Evolutionary conservation across 345 rosid species (phyloP).

Genomic region (Excoecaria agallocha): DNA sequence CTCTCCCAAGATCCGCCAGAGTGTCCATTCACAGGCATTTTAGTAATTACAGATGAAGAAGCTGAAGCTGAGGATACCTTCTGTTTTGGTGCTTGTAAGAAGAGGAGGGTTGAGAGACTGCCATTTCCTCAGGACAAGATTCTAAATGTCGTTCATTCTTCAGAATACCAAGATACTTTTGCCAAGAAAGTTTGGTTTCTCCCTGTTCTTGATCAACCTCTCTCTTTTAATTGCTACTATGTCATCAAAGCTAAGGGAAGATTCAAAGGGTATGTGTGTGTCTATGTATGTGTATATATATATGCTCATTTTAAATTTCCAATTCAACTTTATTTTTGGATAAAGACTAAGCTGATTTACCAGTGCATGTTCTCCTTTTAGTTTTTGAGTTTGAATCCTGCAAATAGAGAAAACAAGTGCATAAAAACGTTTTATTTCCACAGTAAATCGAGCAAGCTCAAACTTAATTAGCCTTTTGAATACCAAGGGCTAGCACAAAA

Average conservation of each 20-base stretch:
- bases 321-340: too few relatives aligned
- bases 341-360: too few relatives aligned
- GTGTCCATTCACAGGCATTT: constrained; percentile 58
- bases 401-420: too few relatives aligned
- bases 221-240: not conserved
- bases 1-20: constrained; percentile 54
- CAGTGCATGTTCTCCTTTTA: too few relatives aligned
- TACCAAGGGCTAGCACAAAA: not conserved
- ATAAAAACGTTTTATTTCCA: too few relatives aligned
- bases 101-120: constrained; percentile 40
- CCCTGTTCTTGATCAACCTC: too few relatives aligned
- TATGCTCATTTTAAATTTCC: too few relatives aligned
- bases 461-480: not conserved
- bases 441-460: not conserved
- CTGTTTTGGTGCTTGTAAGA: constrained; percentile 51
- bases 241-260: constrained; percentile 56
- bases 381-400: too few relatives aligned
- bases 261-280: constrained; percentile 50
- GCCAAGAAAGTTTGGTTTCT: too few relatives aligned
- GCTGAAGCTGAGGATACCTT: constrained; percentile 54
- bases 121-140: constrained; percentile 70
- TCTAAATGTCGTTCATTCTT: too few relatives aligned
- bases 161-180: too few relatives aligned
- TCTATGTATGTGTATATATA: too few relatives aligned
- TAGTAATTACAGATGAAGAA: constrained; percentile 64